Base-by-base conservation (phyloP, 805 yeast species). In the Kuraishia hungarica region DNA sequence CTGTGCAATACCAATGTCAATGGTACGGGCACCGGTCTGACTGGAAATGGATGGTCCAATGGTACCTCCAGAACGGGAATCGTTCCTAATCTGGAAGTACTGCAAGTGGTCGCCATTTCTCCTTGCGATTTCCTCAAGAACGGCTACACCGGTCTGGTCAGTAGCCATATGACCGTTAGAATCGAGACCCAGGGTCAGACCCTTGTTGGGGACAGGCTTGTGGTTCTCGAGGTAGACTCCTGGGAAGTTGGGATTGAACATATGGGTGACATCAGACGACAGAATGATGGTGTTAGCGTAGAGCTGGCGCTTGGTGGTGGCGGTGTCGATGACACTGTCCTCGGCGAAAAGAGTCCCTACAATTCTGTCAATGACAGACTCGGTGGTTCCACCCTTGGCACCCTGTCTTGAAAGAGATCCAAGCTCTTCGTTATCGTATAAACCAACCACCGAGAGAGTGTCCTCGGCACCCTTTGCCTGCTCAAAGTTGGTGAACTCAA, bases 161-260 rank as follows among this genome's bases (percentile, higher is more conserved):
- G 96, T 87, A 24, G 92, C 90, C 86, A 88, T 83, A 65, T 86
- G 87, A 15, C 87, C 91, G 67, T 88, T 86, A 47, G 96, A 82
- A 68, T 89, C 96, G 60, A 84, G 73, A 1, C 89, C 78, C 29
- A 90, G 67, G 1, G 90, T 74, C 57, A 88, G 67, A 56, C 96
- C 97, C 47, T 75, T 80, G 73, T 89, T 89, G 59, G 93, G 91
- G 57, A 82, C 72, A 20, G 96, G 94, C 66, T 81, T 84, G 74
- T 89, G 96, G 70, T 85, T 70, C 62, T 87, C 92, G 64, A 87
- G 74, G 69, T 89, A 88, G 39, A 81, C 86, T n/a, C 64, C 63
- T 53, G 75, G 65, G 63, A 85, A 87, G 71, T 88, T 87, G 55
- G 97, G 96, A 72, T 89, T 87, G 62, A 84, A 75, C 66, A 89